Evolutionary conservation across 2,329 filamentous ascomycete species (phyloP).

Genomic region (Achaetomium macrosporum): DNA sequence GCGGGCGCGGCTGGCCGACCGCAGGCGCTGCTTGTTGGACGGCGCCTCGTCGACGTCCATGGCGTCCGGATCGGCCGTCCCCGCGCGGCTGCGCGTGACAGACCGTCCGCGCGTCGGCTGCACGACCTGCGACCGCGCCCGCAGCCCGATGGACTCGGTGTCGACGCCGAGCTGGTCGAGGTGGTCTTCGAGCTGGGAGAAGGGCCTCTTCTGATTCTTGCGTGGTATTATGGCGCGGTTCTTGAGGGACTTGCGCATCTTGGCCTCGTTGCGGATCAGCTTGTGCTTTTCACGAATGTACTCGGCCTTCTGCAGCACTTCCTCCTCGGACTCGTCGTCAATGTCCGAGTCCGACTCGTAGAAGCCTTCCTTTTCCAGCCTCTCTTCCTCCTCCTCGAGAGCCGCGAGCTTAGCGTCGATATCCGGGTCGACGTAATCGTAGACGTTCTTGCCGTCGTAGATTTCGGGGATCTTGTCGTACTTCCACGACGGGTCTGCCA

Average conservation of each 20-base stretch:
- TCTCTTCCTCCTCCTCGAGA: slow-evolving; percentile 92
- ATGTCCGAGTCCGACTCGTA: slow-evolving; percentile 81
- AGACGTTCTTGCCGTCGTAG: slow-evolving; percentile 92
- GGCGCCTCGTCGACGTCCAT: slow-evolving; percentile 65
- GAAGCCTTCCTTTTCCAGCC: slow-evolving; percentile 83
- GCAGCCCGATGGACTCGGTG: slow-evolving; percentile 64
- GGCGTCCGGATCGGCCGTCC: slow-evolving; percentile 58
- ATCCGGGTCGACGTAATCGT: slow-evolving; percentile 94
- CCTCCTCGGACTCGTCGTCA: slow-evolving; percentile 82
- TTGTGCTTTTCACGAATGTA: slow-evolving; percentile 92
- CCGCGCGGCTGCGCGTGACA: slow-evolving; percentile 54
- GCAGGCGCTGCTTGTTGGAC: slow-evolving; percentile 51
- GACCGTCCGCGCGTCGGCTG: slow-evolving; percentile 67
- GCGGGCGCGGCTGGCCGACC: slow-evolving; percentile 67
- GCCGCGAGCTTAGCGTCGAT: slow-evolving; percentile 90
- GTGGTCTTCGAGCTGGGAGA: slow-evolving; percentile 80
- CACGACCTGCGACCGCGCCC: slow-evolving; percentile 57
- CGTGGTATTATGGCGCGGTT: slow-evolving; percentile 92
- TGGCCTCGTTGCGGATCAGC: slow-evolving; percentile 87
- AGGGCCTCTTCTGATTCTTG: slow-evolving; percentile 69
- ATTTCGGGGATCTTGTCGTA: slow-evolving; percentile 93
- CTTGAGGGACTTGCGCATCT: slow-evolving; percentile 95
- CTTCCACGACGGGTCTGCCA: slow-evolving; percentile 90
- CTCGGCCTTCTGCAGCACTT: slow-evolving; percentile 85
- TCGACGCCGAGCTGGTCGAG: slow-evolving; percentile 84